Base-by-base conservation (phyloP, 176 grass and related monocot species). In the Ensete glaucum region DNA sequence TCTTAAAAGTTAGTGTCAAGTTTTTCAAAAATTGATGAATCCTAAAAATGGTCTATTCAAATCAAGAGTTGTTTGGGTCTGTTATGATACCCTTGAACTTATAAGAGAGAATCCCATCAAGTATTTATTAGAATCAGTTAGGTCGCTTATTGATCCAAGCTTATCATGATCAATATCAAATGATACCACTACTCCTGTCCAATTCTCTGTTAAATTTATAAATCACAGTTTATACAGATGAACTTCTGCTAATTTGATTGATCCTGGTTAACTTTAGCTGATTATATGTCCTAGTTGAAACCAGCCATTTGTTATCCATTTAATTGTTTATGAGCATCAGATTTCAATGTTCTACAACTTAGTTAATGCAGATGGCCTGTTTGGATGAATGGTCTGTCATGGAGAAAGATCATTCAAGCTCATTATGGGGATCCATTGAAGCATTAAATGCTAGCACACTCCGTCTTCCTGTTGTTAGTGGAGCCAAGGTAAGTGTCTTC, bases 401-500 rank as follows among this genome's bases (percentile, higher is more conserved):
- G 11, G 94, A 98, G 43, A 87, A 66, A 78, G 80, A 98, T 52
- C 88, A 98, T 88, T 93, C 90, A 65, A 93, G 75, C 71, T 86
- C 90, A 83, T 85, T 98, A 58, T 88, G 78, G 72, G 86, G 81
- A 67, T 84, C 88, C 69, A 88, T 82, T 62, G 87, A 91, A 88
- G 91, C 91, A 59, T 74, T 98, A 72, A 98, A 93, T 80, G 94
- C 88, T 77, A 98, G 90, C 69, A 93, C 90, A 66, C 90, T 98
- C 69, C 88, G 94, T 60, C 94, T 98, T 84, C 94, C 94, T 0
- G 85, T 99, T 77, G 86, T 89, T 80, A 85, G 77, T 81, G 91
- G 96, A 53, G 91, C 96, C 85, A 91, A 99, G 96, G 96, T 99
- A 64, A 52, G 81, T 12, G 67, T 48, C 62, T 54, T 24, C 16